Evolutionary conservation across 1,284 basidiomycete genomes (phyloP).

Genomic region (Ceratorhiza oryzae-sativae): DNA sequence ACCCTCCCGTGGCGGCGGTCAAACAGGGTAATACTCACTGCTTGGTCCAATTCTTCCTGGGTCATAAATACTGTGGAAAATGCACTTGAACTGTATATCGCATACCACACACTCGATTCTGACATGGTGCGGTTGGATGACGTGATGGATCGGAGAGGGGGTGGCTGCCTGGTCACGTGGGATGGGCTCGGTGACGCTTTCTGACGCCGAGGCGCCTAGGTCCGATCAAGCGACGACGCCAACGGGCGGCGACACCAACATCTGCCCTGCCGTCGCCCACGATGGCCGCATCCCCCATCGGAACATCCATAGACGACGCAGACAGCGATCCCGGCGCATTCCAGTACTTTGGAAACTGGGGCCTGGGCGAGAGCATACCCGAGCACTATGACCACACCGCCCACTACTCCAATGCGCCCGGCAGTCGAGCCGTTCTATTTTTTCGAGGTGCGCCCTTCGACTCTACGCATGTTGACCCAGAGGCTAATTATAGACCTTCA

Average conservation of each 20-base stretch:
- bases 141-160: too few relatives aligned
- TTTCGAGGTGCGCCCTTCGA: slow-evolving; percentile 3
- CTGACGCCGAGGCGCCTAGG: background rate
- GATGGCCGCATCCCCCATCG: slow-evolving; percentile 5
- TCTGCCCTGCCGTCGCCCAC: too few relatives aligned
- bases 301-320: slow-evolving; percentile 12
- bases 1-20: background rate
- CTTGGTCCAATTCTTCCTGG: background rate
- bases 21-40: background rate
- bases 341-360: slow-evolving; percentile 30
- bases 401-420: slow-evolving; percentile 1
- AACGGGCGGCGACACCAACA: background rate
- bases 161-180: too few relatives aligned
- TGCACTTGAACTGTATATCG: slow-evolving; percentile 14
- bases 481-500: background rate
- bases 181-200: too few relatives aligned
- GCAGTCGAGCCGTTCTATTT: slow-evolving; percentile 15
- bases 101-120: background rate
- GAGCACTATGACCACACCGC: slow-evolving; percentile 3
- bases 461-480: background rate
- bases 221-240: background rate
- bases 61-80: slow-evolving; percentile 16
- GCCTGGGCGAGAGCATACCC: background rate
- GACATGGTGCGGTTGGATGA: background rate
- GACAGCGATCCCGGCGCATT: background rate